Evolutionary conservation across 1,284 basidiomycete species (phyloP).

Genomic region (Puccinia horiana): DNA sequence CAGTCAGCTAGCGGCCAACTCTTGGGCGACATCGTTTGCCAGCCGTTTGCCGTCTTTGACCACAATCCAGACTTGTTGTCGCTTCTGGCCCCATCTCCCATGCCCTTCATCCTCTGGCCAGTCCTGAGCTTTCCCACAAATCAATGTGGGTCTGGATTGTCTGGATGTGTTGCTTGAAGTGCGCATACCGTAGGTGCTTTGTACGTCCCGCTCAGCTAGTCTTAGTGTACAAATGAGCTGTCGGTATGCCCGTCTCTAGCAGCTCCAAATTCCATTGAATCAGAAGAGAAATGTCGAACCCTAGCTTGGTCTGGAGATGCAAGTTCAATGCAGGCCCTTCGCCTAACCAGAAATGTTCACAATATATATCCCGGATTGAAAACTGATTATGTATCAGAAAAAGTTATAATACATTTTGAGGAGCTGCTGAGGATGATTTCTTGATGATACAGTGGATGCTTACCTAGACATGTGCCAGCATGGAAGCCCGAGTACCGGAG

Average conservation of each 20-base stretch:
- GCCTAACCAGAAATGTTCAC: slow-evolving; percentile 43
- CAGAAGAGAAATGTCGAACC: background rate
- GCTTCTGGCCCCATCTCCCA: background rate
- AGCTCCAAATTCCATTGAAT: slow-evolving; percentile 39
- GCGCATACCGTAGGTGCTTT: slow-evolving; percentile 40
- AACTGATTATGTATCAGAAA: background rate
- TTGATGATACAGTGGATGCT: background rate
- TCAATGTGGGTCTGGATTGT: slow-evolving; percentile 45
- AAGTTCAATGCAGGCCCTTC: slow-evolving; percentile 43
- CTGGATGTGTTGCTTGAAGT: slow-evolving; percentile 46
- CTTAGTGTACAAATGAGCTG: slow-evolving; percentile 44
- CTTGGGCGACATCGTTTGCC: slow-evolving; percentile 42
- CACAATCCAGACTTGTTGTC: slow-evolving; percentile 46
- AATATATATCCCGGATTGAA: slow-evolving; percentile 47
- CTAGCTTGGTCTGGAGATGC: slow-evolving; percentile 13
- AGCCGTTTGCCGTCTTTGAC: slow-evolving; percentile 43
- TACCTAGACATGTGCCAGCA: slow-evolving; percentile 42
- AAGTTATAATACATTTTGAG: no score
- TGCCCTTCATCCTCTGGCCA: slow-evolving; percentile 28
- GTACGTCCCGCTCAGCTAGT: slow-evolving; percentile 46
- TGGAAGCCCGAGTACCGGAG: background rate
- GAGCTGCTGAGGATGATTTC: background rate
- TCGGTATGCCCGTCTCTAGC: slow-evolving; percentile 1
- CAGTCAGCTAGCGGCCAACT: background rate
- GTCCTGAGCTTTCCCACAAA: background rate